Evolutionary conservation across 345 rosid genomes (phyloP).

Genomic region (Dimocarpus longan): DNA sequence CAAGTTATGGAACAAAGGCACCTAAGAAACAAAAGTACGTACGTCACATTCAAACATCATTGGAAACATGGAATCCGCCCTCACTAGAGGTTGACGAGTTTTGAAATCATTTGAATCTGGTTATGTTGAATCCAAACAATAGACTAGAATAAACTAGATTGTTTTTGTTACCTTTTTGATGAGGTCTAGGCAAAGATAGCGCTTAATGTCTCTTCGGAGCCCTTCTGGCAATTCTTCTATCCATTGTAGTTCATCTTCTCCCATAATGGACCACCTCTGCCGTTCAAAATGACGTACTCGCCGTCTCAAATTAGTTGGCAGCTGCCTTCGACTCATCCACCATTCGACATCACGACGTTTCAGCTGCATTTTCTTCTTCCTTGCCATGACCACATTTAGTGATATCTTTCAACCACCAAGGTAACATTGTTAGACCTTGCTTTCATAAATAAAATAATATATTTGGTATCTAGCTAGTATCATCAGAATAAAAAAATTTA

Average conservation of each 20-base stretch:
- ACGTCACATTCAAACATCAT: neutral
- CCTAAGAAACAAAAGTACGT: conserved; percentile 38
- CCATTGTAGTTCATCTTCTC: conserved; percentile 72
- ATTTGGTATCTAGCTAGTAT: neutral
- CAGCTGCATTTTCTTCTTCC: conserved; percentile 79
- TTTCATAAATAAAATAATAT: neutral
- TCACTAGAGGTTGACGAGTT: neutral
- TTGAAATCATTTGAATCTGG: neutral
- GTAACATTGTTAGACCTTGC: neutral
- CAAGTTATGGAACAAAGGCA: conserved; percentile 76
- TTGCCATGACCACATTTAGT: conserved; percentile 72
- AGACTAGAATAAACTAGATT: neutral
- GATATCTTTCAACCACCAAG: conserved; percentile 48
- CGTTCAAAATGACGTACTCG: conserved; percentile 79
- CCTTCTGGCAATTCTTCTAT: conserved; percentile 84
- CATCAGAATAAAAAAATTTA: no score
- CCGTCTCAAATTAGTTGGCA: conserved; percentile 71
- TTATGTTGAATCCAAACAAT: neutral
- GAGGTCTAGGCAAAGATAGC: conserved; percentile 83
- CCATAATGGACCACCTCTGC: conserved; percentile 73
- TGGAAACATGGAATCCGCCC: neutral
- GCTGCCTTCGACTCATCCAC: conserved; percentile 95
- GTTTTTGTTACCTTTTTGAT: conserved; percentile 58
- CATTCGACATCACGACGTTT: conserved; percentile 80
- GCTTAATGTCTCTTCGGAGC: conserved; percentile 83